Conservation (phyloP, 129 eudicot genomes). For the Helianthus tuberosus region DNA sequence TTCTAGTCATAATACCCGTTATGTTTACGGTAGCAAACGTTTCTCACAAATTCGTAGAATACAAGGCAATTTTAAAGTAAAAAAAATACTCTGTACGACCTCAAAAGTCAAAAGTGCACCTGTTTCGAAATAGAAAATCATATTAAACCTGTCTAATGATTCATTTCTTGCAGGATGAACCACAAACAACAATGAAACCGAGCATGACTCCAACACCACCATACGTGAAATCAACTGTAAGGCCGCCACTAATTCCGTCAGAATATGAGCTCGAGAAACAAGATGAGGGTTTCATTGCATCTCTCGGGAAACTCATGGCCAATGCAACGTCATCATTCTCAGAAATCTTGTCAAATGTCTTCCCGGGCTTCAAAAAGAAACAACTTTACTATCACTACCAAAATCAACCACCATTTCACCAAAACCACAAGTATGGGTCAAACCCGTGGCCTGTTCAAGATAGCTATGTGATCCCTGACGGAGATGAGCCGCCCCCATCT, state of each 20-base stretch:
- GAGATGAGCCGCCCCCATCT: conserved; percentile 82
- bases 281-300: conserved; percentile 78
- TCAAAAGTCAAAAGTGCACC: neutral
- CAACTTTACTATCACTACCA: conserved; percentile 37
- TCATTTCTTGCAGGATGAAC: conserved; percentile 43
- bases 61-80: neutral
- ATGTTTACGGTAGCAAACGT: neutral
- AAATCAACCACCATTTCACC: conserved; percentile 45
- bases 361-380: conserved; percentile 61
- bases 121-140: neutral
- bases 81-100: conserved; percentile 3
- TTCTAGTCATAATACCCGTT: neutral
- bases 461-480: conserved; percentile 75
- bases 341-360: conserved; percentile 61
- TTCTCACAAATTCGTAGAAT: neutral
- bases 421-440: conserved; percentile 39
- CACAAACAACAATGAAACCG: conserved; percentile 32
- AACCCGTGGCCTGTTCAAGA: conserved; percentile 88
- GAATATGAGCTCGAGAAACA: conserved; percentile 74
- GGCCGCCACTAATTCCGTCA: conserved; percentile 78
- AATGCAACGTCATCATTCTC: conserved; percentile 55
- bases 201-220: conserved; percentile 42
- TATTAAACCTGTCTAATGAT: conserved; percentile 2
- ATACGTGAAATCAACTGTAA: conserved; percentile 55
- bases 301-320: conserved; percentile 59